Conservation (phyloP, 1,284 basidiomycete species). For the Microstroma glucosiphilum region DNA sequence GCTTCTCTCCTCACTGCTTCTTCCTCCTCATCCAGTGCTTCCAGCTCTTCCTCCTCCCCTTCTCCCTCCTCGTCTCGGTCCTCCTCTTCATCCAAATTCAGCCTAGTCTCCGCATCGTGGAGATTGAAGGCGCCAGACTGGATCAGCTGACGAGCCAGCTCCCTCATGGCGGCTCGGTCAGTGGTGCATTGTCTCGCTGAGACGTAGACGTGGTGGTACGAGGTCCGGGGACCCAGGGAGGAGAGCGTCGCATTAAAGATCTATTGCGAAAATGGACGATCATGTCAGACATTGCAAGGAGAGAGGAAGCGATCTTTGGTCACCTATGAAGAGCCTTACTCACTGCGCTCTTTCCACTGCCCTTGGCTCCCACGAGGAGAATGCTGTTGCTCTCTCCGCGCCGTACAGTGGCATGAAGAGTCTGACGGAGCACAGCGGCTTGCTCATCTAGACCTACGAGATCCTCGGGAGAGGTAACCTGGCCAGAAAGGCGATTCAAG, state of each 20-base stretch:
- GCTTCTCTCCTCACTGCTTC: slow-evolving; percentile 12
- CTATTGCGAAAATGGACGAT: slow-evolving; percentile 2
- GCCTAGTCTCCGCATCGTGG: background rate
- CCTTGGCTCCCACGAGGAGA: slow-evolving; percentile 36
- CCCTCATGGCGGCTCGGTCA: slow-evolving; percentile 39
- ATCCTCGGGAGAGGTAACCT: background rate
- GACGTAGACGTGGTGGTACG: slow-evolving; percentile 29
- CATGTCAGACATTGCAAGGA: background rate
- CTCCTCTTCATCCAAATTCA: background rate
- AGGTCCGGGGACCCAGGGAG: slow-evolving; percentile 8
- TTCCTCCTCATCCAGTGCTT: slow-evolving; percentile 13
- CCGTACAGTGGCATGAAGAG: slow-evolving; percentile 27
- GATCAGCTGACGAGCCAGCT: slow-evolving; percentile 45
- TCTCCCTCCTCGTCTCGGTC: background rate
- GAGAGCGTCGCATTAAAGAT: slow-evolving; percentile 37
- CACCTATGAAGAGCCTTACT: slow-evolving; percentile 3
- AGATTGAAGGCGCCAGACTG: slow-evolving; percentile 33
- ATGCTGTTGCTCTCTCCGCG: slow-evolving; percentile 41
- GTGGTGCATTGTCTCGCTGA: slow-evolving; percentile 37
- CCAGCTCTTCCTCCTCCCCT: slow-evolving; percentile 8
- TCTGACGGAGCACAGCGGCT: slow-evolving; percentile 26
- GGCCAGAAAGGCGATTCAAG: slow-evolving; percentile 2
- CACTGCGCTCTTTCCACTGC: slow-evolving; percentile 33
- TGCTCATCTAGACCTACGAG: slow-evolving; percentile 28
- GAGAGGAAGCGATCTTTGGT: background rate